A percentile compares a stretch with the other conserved stretches of the same genome.
These are phyloP conservation scores for Hypoxylon sp. DNA, from an alignment of 2,329 filamentous ascomycete genomes.

Conservation along the genomic window DNA sequence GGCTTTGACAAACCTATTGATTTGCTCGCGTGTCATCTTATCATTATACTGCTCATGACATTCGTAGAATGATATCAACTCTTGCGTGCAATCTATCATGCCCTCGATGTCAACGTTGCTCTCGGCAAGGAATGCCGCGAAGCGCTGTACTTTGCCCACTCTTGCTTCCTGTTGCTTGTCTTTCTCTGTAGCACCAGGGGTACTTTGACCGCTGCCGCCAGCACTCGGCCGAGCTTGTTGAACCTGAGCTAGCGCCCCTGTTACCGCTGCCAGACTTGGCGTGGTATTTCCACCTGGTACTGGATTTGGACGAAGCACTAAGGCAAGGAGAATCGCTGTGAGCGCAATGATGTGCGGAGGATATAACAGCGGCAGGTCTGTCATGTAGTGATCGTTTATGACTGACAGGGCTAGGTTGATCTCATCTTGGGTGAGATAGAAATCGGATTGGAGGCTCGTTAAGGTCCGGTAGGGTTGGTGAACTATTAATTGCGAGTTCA, in stretches of 20 bases:
- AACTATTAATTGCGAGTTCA: conserved; percentile 89
- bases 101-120: conserved; percentile 86
- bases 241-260: conserved; percentile 63
- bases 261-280: conserved; percentile 63
- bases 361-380: conserved; percentile 87
- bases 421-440: conserved; percentile 83
- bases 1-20: conserved; percentile 71
- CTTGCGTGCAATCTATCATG: conserved; percentile 90
- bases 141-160: conserved; percentile 74
- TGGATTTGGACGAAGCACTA: conserved; percentile 78
- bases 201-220: conserved; percentile 46
- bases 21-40: conserved; percentile 69
- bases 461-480: conserved; percentile 92
- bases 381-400: conserved; percentile 93
- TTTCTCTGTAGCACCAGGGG: conserved; percentile 52
- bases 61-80: conserved; percentile 91
- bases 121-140: conserved; percentile 85
- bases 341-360: conserved; percentile 91
- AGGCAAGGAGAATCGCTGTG: conserved; percentile 83
- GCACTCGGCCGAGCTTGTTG: conserved; percentile 51
- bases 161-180: conserved; percentile 67
- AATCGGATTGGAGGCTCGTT: conserved; percentile 75
- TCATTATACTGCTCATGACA: conserved; percentile 72
- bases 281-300: conserved; percentile 50
- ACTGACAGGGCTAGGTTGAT: conserved; percentile 81